These are phyloP conservation scores for Gossypium raimondii DNA, from an alignment of 345 rosid species.

Conservation along the genomic window DNA sequence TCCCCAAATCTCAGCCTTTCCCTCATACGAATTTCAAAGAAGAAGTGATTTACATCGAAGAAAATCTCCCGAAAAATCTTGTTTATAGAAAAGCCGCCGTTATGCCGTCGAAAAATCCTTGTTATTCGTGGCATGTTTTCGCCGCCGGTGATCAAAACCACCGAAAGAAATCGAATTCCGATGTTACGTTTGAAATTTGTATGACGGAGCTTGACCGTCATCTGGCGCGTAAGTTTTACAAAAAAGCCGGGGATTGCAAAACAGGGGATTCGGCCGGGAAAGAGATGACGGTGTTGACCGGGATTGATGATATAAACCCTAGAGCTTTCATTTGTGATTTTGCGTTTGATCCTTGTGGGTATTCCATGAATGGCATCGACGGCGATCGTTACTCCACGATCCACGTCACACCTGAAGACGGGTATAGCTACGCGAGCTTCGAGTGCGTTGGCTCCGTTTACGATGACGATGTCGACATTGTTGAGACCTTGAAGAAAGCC, in stretches of 20 bases:
- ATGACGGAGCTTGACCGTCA: slow-evolving; percentile 91
- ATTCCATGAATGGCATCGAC: slow-evolving; percentile 98
- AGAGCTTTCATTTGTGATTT: slow-evolving; percentile 72
- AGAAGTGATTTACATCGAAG: slow-evolving; percentile 67
- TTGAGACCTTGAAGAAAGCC: slow-evolving; percentile 50
- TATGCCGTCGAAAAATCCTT: slow-evolving; percentile 57
- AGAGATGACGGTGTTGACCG: slow-evolving; percentile 78
- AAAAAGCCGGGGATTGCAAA: slow-evolving; percentile 35
- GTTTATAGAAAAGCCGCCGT: slow-evolving; percentile 68
- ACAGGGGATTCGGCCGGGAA: slow-evolving; percentile 61
- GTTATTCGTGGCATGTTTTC: slow-evolving; percentile 91
- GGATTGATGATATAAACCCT: slow-evolving; percentile 61
- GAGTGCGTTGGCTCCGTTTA: slow-evolving; percentile 70
- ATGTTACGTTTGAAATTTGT: slow-evolving; percentile 58
- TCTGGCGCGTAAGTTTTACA: slow-evolving; percentile 57
- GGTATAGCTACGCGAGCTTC: slow-evolving; percentile 90
- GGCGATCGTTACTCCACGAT: slow-evolving; percentile 92
- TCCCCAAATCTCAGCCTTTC: slow-evolving; percentile 81
- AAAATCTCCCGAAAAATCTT: slow-evolving; percentile 50
- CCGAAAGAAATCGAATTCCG: background rate
- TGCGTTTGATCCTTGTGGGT: slow-evolving; percentile 95
- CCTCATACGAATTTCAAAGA: slow-evolving; percentile 84
- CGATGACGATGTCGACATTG: slow-evolving; percentile 43
- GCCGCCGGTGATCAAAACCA: slow-evolving; percentile 45
- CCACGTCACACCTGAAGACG: slow-evolving; percentile 96